Evolutionary conservation across 176 grass and related monocot species (phyloP), one percentile per base, ranked within the genome.

Genomic region (Phragmites australis): DNA sequence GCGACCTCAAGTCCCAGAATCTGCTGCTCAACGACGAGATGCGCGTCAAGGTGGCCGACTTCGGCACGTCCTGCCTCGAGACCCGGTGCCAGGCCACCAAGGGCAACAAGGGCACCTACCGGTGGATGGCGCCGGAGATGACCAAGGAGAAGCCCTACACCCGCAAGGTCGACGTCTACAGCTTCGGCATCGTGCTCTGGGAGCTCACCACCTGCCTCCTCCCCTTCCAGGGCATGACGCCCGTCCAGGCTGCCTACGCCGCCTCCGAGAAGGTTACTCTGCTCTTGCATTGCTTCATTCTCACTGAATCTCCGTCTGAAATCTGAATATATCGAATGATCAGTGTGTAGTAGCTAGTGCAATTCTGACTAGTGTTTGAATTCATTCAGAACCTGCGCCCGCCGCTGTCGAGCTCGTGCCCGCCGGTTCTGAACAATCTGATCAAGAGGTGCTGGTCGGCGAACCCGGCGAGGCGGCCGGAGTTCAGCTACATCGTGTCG

Each of bases 71-170:
- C 0, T 99, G 97, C 84, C 87, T 99, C 11, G 97, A 99, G 65
- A 91, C 86, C 0, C 85, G 85, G 48, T 93, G 93, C 80, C 84
- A 84, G 60, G 85, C 89, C 5, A 80, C 82, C 39, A 99, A 99
- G 74, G 97, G 93, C 5, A 99, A 99, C 82, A 96, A 93, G 88
- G 97, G 97, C 50, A 99, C 97, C 7, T 99, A 99, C 76, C 86
- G 97, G 0, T 99, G 97, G 97, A 99, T 99, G 97, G 97, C 97
- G 29, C 97, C 97, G 2, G 97, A 99, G 83, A 96, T 99, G 97
- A 84, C 83, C 67, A 93, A 91, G 86, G 97, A 99, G 67, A 99
- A 96, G 84, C 97, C 97, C 2, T 99, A 87, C 81, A 99, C 97
- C 0, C 88, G 90, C 72, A 96, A 96, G 88, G 93, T 99, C 0